Base-by-base conservation (phyloP, 139 green algal species). In the Trebouxia sp. region DNA sequence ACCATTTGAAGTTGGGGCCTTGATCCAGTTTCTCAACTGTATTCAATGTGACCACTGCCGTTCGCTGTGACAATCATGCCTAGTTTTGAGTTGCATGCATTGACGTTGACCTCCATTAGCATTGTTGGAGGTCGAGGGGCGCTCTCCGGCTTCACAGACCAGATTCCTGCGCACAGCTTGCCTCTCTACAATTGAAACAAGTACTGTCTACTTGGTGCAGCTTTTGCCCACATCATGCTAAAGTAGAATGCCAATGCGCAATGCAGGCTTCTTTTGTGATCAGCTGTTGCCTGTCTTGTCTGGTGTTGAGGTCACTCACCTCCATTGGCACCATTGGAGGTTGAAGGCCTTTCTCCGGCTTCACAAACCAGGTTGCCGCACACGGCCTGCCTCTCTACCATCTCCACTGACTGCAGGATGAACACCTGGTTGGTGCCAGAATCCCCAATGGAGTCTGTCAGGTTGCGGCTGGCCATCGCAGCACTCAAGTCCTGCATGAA, bases 351-450 rank as follows among this genome's bases (percentile, higher is more conserved):
- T 65, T 92, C 88, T 12, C 88, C 88, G 9, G 86, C 81, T 67
- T 92, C 88, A 66, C 88, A 92, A 3, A 92, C 43, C 20, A 85
- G 87, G 51, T 92, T 92, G 41, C 88, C 88, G 51, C 88, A 92
- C 17, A 89, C 41, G 2, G 83, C 81, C 43, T 70, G 26, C 30
- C 88, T 62, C 35, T 80, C 32, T 45, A 90, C 26, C 41, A 65
- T 58, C 0, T 48, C 67, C 26, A 67, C 30, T 3, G 24, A 67
- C 14, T 82, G 55, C 56, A 86, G 47, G 37, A 85, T 39, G 14
- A 75, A 76, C 37, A 85, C 53, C 75, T 84, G 53, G 51, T 82
- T 74, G 22, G 65, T 42, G 20, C 82, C 76, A 15, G 53, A 32
- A 8, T 80, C 47, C 20, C 80, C 80, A 35, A 76, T 39, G 10